Base-by-base conservation (phyloP, 2,329 filamentous ascomycete species). In the Emergomyces orientalis region DNA sequence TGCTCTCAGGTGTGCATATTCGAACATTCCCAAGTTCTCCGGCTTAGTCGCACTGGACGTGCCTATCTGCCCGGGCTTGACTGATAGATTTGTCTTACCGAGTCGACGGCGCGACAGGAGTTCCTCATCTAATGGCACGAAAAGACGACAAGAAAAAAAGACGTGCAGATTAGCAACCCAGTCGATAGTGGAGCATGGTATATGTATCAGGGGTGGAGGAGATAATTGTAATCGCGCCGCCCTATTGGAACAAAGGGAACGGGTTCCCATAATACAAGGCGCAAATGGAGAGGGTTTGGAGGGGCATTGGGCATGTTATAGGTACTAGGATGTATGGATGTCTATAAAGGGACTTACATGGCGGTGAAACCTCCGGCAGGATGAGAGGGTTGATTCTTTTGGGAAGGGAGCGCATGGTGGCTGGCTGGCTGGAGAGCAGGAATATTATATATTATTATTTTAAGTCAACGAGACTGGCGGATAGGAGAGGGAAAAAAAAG, bases 1-100 rank as follows among this genome's bases (percentile, higher is more conserved):
- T 65, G 92, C 93, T 72, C 93, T 89, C 59, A 99, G 82, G 74
- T 99, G 94, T 67, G 92, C 93, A 76, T 99, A 99, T 77, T 97
- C 94, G 74, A 99, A 96, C 56, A 88, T 86, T 60, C 90, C 91
- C 65, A 94, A 81, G 68, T 88, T 86, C 68, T 88, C 82, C 56
- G 86, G 81, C 73, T 90, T 90, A 63, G 86, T 85, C 66, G 90
- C 87, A 75, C 86, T 88, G 47, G 84, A 83, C 11, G 85, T 84
- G 64, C 85, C 85, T n/a, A 87, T 80, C 69, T 88, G 86, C 41
- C 87, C 86, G 71, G 91, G 86, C 79, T 91, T 94, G 60, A 92
- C 86, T 11, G 88, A 87, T 67, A 99, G 83, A 76, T 95, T 89
- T 30, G 94, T 99, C 78, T 96, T 92, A 56, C 93, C 94, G 55